Conservation (phyloP, 257 asterid species). For the Ilex asprella region DNA sequence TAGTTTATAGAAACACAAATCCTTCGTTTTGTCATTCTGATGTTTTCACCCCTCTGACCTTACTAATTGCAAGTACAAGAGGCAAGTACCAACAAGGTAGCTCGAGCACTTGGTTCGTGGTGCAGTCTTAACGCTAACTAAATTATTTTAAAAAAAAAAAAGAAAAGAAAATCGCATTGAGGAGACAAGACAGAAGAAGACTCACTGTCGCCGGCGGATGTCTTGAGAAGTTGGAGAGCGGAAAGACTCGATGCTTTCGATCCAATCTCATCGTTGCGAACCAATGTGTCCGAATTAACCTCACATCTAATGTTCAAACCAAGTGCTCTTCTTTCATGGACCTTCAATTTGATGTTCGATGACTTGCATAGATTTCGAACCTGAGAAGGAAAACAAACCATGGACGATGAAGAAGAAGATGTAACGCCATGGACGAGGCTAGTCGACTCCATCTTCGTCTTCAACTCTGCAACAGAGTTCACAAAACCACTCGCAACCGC, state of each 20-base stretch:
- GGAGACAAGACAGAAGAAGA: neutral
- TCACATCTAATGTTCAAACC: constrained; percentile 46
- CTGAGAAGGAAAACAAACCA: constrained; percentile 25
- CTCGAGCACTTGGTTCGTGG: neutral
- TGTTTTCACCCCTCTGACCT: too few species aligned
- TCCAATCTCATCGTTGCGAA: constrained; percentile 14
- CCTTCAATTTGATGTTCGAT: constrained; percentile 22
- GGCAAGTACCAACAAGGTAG: too few species aligned
- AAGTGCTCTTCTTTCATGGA: constrained; percentile 19
- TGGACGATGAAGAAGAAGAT: constrained; percentile 21
- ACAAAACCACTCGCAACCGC: constrained; percentile 43
- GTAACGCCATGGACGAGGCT: constrained; percentile 1
- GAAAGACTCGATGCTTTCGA: constrained; percentile 50
- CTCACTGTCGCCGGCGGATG: constrained; percentile 75
- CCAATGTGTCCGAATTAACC: constrained; percentile 14
- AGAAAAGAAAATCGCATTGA: neutral
- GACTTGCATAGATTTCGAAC: constrained; percentile 11
- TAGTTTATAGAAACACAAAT: too few species aligned
- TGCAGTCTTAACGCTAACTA: too few species aligned
- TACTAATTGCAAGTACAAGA: too few species aligned
- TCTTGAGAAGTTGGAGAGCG: constrained; percentile 73
- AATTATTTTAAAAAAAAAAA: too few species aligned
- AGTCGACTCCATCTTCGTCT: constrained; percentile 17
- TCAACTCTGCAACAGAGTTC: constrained; percentile 11
- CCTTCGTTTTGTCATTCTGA: too few species aligned